phyloP scores from a whole-genome alignment of 768 basidiomycete species.

The Boletus rubropictus region DNA sequence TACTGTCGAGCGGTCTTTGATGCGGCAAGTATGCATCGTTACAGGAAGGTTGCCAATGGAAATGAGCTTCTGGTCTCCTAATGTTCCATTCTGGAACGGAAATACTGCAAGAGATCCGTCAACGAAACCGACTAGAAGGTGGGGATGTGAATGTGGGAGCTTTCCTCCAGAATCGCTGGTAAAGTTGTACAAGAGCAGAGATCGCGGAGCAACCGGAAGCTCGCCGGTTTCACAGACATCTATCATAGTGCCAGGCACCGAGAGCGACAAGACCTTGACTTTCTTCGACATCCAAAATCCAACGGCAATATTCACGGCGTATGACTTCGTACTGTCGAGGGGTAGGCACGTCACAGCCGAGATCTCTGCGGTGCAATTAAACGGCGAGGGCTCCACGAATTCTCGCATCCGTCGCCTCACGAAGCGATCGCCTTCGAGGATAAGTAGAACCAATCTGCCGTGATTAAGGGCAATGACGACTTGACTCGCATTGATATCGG shows the following conservation, averaged over 20 bases:
- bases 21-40: constrained; percentile 46
- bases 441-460: constrained; percentile 49
- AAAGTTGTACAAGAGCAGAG: constrained; percentile 56
- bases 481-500: constrained; percentile 65
- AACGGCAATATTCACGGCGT: constrained; percentile 49
- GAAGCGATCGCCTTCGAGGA: constrained; percentile 37
- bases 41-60: constrained; percentile 67
- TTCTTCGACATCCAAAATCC: constrained; percentile 71
- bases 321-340: constrained; percentile 41
- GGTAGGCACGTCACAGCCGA: constrained; percentile 66
- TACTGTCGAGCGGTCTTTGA: constrained; percentile 51
- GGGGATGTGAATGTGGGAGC: constrained; percentile 38
- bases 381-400: constrained; percentile 17
- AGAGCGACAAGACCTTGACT: constrained; percentile 50
- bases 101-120: constrained; percentile 68
- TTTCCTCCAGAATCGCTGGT: constrained; percentile 34
- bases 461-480: constrained; percentile 54
- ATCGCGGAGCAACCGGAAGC: constrained; percentile 42
- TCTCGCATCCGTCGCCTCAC: constrained; percentile 26
- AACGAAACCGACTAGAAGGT: constrained; percentile 67
- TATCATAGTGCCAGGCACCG: constrained; percentile 12
- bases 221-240: constrained; percentile 22
- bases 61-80: constrained; percentile 51
- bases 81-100: constrained; percentile 36
- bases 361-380: constrained; percentile 42